Conservation (phyloP, 805 yeast genomes). For the Monosporozyma servazzii region DNA sequence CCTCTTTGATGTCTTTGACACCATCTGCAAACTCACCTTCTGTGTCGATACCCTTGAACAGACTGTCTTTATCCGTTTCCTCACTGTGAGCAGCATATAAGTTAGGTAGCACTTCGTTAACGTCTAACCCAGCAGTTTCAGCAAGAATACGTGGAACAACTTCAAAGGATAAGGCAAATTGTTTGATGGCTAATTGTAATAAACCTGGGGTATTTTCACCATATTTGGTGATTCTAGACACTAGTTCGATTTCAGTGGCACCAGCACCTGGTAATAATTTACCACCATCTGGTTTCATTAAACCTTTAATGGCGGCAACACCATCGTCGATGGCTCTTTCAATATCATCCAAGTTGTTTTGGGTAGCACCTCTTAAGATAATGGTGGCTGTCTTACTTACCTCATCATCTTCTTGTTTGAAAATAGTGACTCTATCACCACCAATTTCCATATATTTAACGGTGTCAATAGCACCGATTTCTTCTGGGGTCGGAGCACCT, state of each 20-base stretch:
- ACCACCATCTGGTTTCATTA: slow-evolving; percentile 69
- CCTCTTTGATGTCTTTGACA: slow-evolving; percentile 57
- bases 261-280: slow-evolving; percentile 93
- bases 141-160: slow-evolving; percentile 86
- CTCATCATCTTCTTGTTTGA: slow-evolving; percentile 60
- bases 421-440: slow-evolving; percentile 92
- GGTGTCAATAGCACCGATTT: slow-evolving; percentile 77
- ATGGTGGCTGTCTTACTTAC: slow-evolving; percentile 82
- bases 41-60: slow-evolving; percentile 56
- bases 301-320: slow-evolving; percentile 81
- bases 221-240: slow-evolving; percentile 63
- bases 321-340: slow-evolving; percentile 98
- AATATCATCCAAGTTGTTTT: slow-evolving; percentile 83
- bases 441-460: slow-evolving; percentile 93
- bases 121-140: slow-evolving; percentile 88
- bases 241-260: slow-evolving; percentile 83
- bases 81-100: slow-evolving; percentile 69
- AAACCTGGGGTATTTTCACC: slow-evolving; percentile 95
- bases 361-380: slow-evolving; percentile 92
- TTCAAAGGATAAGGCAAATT: slow-evolving; percentile 90
- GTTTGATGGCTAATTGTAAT: slow-evolving; percentile 86
- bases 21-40: slow-evolving; percentile 65
- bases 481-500: slow-evolving; percentile 93
- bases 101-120: slow-evolving; percentile 81
- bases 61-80: slow-evolving; percentile 5